A percentile compares a stretch with the other conserved stretches of the same genome.
These are phyloP conservation scores for Flaveria linearis DNA, from an alignment of 129 eudicot species.

Conservation along the genomic window DNA sequence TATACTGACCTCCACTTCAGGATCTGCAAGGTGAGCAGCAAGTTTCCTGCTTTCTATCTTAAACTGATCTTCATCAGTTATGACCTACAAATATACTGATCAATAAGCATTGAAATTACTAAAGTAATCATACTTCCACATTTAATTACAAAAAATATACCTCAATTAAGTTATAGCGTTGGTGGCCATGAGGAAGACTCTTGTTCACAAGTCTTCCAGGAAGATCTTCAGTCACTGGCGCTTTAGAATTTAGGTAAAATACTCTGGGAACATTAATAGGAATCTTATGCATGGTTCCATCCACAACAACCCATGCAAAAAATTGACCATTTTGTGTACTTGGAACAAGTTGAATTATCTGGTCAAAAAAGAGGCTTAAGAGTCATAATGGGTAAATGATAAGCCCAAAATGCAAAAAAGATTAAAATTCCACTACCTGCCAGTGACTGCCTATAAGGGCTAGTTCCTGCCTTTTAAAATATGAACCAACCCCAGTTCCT, in stretches of 20 bases:
- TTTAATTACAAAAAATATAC: conserved; percentile 37
- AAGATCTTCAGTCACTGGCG: conserved; percentile 92
- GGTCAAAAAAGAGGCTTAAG: conserved; percentile 12
- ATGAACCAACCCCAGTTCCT: conserved; percentile 79
- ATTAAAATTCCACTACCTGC: conserved; percentile 68
- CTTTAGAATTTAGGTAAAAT: conserved; percentile 89
- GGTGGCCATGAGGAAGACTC: conserved; percentile 94
- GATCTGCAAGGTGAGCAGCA: conserved; percentile 96
- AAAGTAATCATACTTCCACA: not conserved
- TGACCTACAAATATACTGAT: conserved; percentile 47
- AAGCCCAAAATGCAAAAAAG: conserved; percentile 11
- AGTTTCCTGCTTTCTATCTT: conserved; percentile 79
- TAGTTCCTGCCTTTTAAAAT: conserved; percentile 72
- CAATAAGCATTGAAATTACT: conserved; percentile 1
- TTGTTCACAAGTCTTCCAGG: conserved; percentile 96
- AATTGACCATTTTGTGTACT: conserved; percentile 69
- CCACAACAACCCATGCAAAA: conserved; percentile 86
- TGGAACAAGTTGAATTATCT: conserved; percentile 90
- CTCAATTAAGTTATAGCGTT: conserved; percentile 85
- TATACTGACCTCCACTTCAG: conserved; percentile 90
- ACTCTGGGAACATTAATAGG: conserved; percentile 83
- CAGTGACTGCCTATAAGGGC: conserved; percentile 72
- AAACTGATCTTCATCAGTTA: conserved; percentile 82
- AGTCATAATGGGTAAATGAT: not conserved
- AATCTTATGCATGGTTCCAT: conserved; percentile 80